These are phyloP conservation scores for Kodamaea leandrae DNA, from an alignment of 805 yeast species.

Conservation along the genomic window DNA sequence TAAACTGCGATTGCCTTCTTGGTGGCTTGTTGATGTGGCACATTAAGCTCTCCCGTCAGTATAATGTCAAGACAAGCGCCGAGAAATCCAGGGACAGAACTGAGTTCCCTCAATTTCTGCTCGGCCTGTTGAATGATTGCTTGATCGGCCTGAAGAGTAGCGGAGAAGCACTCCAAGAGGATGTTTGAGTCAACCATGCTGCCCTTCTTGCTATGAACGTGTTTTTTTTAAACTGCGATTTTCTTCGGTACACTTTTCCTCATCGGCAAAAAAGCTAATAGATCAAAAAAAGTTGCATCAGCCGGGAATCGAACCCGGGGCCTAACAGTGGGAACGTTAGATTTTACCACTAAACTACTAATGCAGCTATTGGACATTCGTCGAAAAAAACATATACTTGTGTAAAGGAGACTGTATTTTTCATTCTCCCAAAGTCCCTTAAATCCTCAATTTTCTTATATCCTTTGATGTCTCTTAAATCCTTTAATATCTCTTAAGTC, in stretches of 20 bases:
- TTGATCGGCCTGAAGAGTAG: constrained; percentile 70
- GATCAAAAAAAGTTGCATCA: constrained; percentile 20
- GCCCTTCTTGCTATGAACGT: too few relatives aligned
- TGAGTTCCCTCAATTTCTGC: constrained; percentile 54
- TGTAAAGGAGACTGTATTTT: too few relatives aligned
- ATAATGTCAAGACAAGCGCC: constrained; percentile 81
- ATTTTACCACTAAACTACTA: constrained; percentile 32
- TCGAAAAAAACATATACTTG: neutral
- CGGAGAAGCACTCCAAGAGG: constrained; percentile 73
- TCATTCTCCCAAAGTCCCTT: too few relatives aligned
- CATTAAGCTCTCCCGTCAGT: constrained; percentile 37
- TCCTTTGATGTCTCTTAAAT: too few relatives aligned
- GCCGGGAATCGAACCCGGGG: constrained; percentile 37
- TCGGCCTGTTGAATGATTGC: constrained; percentile 68
- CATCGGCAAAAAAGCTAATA: constrained; percentile 8
- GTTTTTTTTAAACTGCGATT: neutral
- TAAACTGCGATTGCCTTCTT: constrained; percentile 72
- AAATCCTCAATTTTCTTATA: too few relatives aligned
- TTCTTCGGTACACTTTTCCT: too few relatives aligned
- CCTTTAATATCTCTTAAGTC: too few relatives aligned
- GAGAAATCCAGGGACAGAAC: constrained; percentile 65
- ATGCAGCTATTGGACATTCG: constrained; percentile 9
- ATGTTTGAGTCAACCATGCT: constrained; percentile 57
- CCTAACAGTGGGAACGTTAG: constrained; percentile 33
- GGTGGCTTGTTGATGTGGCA: constrained; percentile 7